Evolutionary conservation across 306 rosid genomes (phyloP).

Genomic region (Gastrolobium bilobum): DNA sequence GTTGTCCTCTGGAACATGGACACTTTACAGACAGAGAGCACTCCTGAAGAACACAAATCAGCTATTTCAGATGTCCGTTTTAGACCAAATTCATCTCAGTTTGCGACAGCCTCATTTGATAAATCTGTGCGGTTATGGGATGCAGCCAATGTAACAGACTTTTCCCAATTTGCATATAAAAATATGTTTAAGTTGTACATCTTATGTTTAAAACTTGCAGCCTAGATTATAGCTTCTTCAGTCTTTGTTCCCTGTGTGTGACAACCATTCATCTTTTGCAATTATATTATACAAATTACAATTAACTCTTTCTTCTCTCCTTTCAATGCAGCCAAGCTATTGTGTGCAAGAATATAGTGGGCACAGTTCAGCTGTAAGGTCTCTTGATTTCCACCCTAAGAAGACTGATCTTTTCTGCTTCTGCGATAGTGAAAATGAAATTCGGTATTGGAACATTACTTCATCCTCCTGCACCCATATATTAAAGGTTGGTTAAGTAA

Average conservation of each 20-base stretch:
- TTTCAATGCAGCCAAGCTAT: constrained; percentile 57
- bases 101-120: constrained; percentile 63
- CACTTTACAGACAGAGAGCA: constrained; percentile 52
- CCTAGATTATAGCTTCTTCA: constrained; percentile 16
- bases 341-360: constrained; percentile 59
- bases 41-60: constrained; percentile 61
- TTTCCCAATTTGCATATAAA: constrained; percentile 37
- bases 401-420: constrained; percentile 66
- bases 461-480: constrained; percentile 53
- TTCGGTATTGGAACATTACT: constrained; percentile 58
- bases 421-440: constrained; percentile 58
- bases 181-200: background rate
- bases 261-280: constrained; percentile 23
- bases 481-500: constrained; percentile 53
- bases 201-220: constrained; percentile 34
- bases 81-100: constrained; percentile 68
- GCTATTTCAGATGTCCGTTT: constrained; percentile 65
- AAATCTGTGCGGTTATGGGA: constrained; percentile 72
- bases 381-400: constrained; percentile 72
- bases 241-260: constrained; percentile 17
- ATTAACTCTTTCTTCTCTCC: constrained; percentile 17
- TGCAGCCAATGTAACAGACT: constrained; percentile 55
- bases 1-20: constrained; percentile 67
- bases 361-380: constrained; percentile 57
- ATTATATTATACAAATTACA: constrained; percentile 10